phyloP scores from a whole-genome alignment of 2,329 filamentous ascomycete genomes.

The Diaporthe caulivora region DNA sequence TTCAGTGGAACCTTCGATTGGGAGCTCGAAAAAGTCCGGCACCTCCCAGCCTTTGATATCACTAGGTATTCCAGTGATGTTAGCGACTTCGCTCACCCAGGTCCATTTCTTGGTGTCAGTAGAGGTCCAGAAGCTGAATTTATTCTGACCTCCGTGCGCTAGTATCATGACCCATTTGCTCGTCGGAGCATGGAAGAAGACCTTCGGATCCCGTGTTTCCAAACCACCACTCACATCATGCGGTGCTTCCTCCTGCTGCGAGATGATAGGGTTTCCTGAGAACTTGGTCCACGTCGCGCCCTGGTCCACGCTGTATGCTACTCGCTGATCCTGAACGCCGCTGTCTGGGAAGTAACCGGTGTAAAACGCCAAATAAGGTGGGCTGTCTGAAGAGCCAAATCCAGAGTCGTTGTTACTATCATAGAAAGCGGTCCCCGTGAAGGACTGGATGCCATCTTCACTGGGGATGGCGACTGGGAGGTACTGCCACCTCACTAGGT shows the following conservation, averaged over 20 bases:
- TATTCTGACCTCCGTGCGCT: background rate
- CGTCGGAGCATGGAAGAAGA: background rate
- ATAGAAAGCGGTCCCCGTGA: background rate
- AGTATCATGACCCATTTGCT: slow-evolving; percentile 3
- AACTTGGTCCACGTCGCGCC: background rate
- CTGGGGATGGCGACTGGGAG: background rate
- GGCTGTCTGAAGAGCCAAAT: background rate
- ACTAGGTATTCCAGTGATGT: background rate
- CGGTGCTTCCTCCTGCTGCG: background rate
- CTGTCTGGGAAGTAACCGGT: background rate
- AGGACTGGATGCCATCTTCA: background rate
- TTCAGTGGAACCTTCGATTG: background rate
- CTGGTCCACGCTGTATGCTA: background rate
- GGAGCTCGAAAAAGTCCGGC: background rate
- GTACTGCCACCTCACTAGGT: background rate
- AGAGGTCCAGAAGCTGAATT: background rate
- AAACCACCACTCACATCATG: background rate
- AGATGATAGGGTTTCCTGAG: background rate
- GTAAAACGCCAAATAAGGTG: background rate
- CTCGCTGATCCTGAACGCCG: background rate
- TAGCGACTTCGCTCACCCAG: background rate
- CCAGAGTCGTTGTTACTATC: background rate
- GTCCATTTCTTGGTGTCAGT: background rate
- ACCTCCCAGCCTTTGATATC: background rate
- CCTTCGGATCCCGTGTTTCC: background rate